These are phyloP conservation scores for Aureobasidium namibiae DNA, from an alignment of 2,329 filamentous ascomycete genomes.

Conservation along the genomic window DNA sequence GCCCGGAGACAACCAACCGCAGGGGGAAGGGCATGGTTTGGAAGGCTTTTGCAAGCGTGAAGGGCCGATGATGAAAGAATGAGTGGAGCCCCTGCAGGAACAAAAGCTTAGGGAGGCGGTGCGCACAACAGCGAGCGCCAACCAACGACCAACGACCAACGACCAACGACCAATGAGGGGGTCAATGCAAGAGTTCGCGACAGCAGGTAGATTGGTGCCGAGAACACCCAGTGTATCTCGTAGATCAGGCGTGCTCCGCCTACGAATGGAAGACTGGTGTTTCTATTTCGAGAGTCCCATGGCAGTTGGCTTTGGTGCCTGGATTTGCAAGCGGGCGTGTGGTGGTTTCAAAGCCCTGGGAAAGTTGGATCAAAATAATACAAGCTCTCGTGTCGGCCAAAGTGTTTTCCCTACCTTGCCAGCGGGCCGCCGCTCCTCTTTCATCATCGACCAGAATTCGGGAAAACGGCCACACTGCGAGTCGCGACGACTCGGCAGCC, in stretches of 20 bases:
- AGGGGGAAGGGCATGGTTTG: constrained; percentile 7
- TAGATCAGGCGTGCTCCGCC: constrained; percentile 10
- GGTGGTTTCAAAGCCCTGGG: not conserved
- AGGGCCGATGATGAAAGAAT: constrained; percentile 13
- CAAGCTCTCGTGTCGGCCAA: constrained; percentile 5
- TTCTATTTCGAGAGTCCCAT: constrained; percentile 5
- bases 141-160: not conserved
- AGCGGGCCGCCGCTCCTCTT: constrained; percentile 9
- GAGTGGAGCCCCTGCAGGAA: constrained; percentile 14
- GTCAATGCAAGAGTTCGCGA: constrained; percentile 11
- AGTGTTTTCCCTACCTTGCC: not conserved
- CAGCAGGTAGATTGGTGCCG: constrained; percentile 6
- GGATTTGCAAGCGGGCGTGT: not conserved
- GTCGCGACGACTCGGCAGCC: not conserved
- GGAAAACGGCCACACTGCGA: not conserved
- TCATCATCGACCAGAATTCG: constrained; percentile 5
- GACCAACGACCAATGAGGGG: no score
- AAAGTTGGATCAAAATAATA: not conserved
- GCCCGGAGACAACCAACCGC: not conserved
- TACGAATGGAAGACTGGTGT: constrained; percentile 3
- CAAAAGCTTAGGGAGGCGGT: constrained; percentile 10
- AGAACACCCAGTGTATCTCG: not conserved
- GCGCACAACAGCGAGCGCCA: constrained; percentile 8
- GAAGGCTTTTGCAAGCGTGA: not conserved
- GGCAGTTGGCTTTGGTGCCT: constrained; percentile 7